phyloP scores from a whole-genome alignment of 1,139 yeast genomes.

The Pichiaceae sp. region DNA sequence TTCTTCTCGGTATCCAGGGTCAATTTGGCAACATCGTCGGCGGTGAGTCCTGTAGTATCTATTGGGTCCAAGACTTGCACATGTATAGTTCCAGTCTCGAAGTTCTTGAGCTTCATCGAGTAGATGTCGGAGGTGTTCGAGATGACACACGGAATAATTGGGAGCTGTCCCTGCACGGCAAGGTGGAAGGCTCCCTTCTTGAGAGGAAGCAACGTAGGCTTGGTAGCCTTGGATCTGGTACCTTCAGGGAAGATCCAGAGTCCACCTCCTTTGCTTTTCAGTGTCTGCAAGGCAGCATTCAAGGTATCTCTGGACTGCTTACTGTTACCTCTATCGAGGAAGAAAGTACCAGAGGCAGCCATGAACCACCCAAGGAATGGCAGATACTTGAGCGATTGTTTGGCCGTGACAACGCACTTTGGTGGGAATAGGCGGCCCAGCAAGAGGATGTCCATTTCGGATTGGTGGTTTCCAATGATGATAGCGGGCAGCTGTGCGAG shows the following conservation, averaged over 20 bases:
- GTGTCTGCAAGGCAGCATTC: conserved; percentile 53
- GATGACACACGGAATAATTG: conserved; percentile 80
- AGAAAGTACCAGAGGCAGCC: conserved; percentile 84
- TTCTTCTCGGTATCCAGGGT: conserved; percentile 27
- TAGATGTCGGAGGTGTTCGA: conserved; percentile 75
- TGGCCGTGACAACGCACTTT: conserved; percentile 89
- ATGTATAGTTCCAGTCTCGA: conserved; percentile 54
- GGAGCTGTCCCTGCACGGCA: conserved; percentile 87
- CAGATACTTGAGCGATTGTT: conserved; percentile 68
- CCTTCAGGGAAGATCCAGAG: conserved; percentile 93
- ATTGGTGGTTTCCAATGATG: conserved; percentile 84
- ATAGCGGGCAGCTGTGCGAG: conserved; percentile 65
- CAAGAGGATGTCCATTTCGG: conserved; percentile 72
- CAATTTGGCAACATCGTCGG: conserved; percentile 49
- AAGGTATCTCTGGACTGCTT: conserved; percentile 69
- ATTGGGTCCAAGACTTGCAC: conserved; percentile 65
- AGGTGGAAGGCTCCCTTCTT: conserved; percentile 97
- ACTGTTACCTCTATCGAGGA: conserved; percentile 77
- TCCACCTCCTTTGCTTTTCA: conserved; percentile 57
- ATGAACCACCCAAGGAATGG: conserved; percentile 98
- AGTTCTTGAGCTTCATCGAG: conserved; percentile 46
- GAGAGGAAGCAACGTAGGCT: conserved; percentile 71
- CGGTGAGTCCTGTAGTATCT: conserved; percentile 46
- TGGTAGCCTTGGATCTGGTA: conserved; percentile 71
- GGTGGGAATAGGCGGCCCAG: conserved; percentile 81